Conservation (phyloP, 768 basidiomycete genomes). For the Suillus lakei region DNA sequence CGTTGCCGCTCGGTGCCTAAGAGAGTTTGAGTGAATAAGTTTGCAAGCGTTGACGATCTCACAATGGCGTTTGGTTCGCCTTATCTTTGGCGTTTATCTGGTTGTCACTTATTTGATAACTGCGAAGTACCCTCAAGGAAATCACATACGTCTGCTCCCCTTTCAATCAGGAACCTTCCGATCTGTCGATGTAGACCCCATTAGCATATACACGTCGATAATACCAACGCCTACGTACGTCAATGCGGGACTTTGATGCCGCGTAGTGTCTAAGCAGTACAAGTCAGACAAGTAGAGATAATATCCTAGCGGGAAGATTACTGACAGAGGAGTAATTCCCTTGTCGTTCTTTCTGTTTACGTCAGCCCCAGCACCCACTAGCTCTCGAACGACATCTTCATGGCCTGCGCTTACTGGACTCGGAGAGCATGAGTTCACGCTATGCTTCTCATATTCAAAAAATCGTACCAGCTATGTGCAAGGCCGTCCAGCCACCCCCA, state of each 20-base stretch:
- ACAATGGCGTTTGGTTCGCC: constrained; percentile 92
- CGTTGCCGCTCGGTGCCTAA: constrained; percentile 93
- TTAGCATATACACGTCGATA: constrained; percentile 25
- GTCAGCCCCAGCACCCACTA: constrained; percentile 84
- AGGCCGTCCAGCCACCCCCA: constrained; percentile 73
- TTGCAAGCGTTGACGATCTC: constrained; percentile 33
- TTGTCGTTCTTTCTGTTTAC: constrained; percentile 82
- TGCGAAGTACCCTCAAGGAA: constrained; percentile 32
- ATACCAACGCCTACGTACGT: constrained; percentile 51
- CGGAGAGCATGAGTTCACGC: constrained; percentile 4
- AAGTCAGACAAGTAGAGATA: not conserved
- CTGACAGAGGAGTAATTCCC: constrained; percentile 83
- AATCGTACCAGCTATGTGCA: constrained; percentile 75
- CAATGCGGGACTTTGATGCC: constrained; percentile 88
- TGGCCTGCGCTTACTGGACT: constrained; percentile 79
- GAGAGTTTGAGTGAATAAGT: constrained; percentile 10
- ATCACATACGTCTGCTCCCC: constrained; percentile 87
- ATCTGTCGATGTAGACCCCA: constrained; percentile 60
- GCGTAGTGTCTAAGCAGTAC: constrained; percentile 76
- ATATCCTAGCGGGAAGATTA: constrained; percentile 13
- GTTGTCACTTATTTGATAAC: constrained; percentile 31
- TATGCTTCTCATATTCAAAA: not conserved
- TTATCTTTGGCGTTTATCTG: constrained; percentile 95
- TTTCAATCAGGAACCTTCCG: constrained; percentile 80
- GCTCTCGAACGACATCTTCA: constrained; percentile 72